Conservation (phyloP, 2,329 filamentous ascomycete species). For the Penicillium verrucosum region DNA sequence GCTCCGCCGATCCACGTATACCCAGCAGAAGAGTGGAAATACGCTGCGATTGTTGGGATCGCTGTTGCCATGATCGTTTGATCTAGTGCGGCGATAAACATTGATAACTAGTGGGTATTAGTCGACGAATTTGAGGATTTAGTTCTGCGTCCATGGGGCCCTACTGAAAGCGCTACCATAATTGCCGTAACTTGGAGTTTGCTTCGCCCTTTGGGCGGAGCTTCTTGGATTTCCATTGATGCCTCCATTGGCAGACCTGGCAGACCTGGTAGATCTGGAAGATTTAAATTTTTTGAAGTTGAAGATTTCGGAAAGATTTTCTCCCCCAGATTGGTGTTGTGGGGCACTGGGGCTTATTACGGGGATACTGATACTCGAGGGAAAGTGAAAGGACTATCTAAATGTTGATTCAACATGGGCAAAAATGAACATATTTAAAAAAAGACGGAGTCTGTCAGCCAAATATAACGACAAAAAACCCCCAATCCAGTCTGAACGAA, state of each 20-base stretch:
- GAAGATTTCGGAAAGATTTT: not conserved
- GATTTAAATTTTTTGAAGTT: not conserved
- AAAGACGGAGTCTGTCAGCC: not conserved
- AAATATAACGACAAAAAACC: no score
- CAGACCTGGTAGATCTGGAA: no score
- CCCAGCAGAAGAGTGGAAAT: conserved; percentile 64
- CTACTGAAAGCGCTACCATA: conserved; percentile 30
- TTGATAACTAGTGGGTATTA: conserved; percentile 22
- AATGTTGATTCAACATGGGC: not conserved
- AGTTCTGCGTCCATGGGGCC: not conserved
- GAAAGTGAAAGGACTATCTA: no score
- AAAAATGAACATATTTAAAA: no score
- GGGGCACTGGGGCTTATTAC: not conserved
- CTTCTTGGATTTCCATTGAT: conserved; percentile 17
- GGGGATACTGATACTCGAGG: no score
- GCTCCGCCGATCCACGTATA: conserved; percentile 77
- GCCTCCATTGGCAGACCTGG: not conserved
- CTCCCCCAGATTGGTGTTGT: not conserved
- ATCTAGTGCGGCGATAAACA: conserved; percentile 39
- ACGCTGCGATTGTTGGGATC: conserved; percentile 57
- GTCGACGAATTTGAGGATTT: not conserved
- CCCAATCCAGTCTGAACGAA: not conserved
- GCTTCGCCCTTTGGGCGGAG: conserved; percentile 12
- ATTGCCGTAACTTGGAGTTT: conserved; percentile 25
- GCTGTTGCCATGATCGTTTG: conserved; percentile 61